Base-by-base conservation (phyloP, 2,329 filamentous ascomycete genomes). In the Westerdykella aurantiaca region DNA sequence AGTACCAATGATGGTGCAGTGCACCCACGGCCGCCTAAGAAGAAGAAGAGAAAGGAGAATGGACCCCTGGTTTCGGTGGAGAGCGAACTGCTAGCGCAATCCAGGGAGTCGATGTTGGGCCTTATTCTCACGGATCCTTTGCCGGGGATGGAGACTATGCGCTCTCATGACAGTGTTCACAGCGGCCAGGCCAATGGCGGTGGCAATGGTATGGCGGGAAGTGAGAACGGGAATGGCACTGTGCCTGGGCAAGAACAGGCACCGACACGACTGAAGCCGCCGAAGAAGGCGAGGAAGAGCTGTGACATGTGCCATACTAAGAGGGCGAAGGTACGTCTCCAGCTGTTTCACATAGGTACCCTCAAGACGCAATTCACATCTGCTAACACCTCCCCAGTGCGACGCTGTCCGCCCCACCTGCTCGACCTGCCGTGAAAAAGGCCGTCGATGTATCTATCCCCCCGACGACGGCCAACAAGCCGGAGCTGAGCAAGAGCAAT, bases 301-400 rank as follows among this genome's bases (percentile, higher is more conserved):
- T 67, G 63, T 41, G 60, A 67, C 45, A 44, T 61, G 3, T 67
- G 64, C 48, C 66, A 66, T 47, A 45, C 52, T 5, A 67, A 66
- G 49, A 66, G 65, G 48, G 66, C 62, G 6, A 66, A 62, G 53
- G 63, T 63, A 52, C 9, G 55, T 45, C n/a, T 29, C 22, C 34
- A 42, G 22, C 25, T n/a, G 37, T 38, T 31, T 42, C 16, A 5
- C 13, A 22, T 43, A 13, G 25, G 25, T 12, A 29, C 25, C 25
- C 25, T 37, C 23, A 31, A 9, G 34, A 6, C 18, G 6, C 2
- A 3, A 7, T 17, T 14, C 2, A 14, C 4, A 7, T 17, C 16
- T 3, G 13, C 47, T 58, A 44, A 61, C 40, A n/a, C 13, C 2
- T 1, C 5, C 29, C 4, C 37, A 67, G 61, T 69, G 66, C 41